Conservation (phyloP, 139 green algal species). For the Picochlorum sp. region DNA sequence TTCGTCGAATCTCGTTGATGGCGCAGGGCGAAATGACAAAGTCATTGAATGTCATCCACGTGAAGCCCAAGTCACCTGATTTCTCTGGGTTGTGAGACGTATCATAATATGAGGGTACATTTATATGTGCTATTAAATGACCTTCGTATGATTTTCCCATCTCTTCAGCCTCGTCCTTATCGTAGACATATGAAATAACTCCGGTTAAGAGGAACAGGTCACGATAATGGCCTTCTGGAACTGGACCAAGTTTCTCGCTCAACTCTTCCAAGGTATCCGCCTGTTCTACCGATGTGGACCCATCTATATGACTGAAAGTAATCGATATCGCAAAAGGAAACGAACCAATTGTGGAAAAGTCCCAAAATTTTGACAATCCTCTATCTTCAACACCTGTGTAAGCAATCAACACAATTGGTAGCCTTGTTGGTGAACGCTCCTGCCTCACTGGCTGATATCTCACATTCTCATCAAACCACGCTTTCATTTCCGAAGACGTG, state of each 20-base stretch:
- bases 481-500: conserved; percentile 45
- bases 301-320: conserved; percentile 5
- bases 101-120: conserved; percentile 24
- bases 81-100: background rate
- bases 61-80: background rate
- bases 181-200: conserved; percentile 57
- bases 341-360: background rate
- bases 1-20: conserved; percentile 33
- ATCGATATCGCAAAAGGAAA: conserved; percentile 15
- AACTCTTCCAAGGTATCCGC: background rate
- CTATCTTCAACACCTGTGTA: conserved; percentile 49
- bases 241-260: background rate
- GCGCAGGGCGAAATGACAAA: conserved; percentile 49
- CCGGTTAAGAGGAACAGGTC: conserved; percentile 64
- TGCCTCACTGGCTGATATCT: conserved; percentile 68
- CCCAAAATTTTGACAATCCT: conserved; percentile 50
- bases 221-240: conserved; percentile 7
- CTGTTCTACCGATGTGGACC: conserved; percentile 22
- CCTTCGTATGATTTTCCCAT: conserved; percentile 36
- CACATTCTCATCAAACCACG: conserved; percentile 72
- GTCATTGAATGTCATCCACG: conserved; percentile 90
- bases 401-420: conserved; percentile 60
- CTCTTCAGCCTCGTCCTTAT: conserved; percentile 39
- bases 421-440: conserved; percentile 30
- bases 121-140: conserved; percentile 71